Conservation (phyloP, 306 rosid genomes). For the Trifolium subterraneum region DNA sequence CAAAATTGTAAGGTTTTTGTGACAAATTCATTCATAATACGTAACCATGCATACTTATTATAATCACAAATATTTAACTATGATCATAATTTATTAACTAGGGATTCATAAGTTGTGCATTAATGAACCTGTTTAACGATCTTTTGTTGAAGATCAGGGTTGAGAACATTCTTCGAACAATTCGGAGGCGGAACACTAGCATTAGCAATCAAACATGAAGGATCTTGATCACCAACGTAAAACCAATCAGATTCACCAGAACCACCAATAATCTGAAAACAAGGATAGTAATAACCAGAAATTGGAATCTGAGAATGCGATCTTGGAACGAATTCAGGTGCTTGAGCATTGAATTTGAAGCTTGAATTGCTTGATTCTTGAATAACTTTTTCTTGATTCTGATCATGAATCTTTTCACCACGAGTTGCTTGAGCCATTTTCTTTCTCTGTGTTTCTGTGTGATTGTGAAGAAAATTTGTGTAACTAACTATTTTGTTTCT, state of each 20-base stretch:
- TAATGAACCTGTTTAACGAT: constrained; percentile 75
- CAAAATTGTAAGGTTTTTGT: background rate
- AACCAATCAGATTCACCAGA: constrained; percentile 75
- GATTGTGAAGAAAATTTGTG: constrained; percentile 16
- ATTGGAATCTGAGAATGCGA: constrained; percentile 71
- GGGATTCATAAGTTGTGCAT: background rate
- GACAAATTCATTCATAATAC: background rate
- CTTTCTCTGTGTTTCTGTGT: background rate
- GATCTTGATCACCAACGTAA: constrained; percentile 74
- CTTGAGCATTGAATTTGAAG: constrained; percentile 90
- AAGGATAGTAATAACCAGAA: constrained; percentile 80
- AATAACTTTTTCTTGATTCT: constrained; percentile 36
- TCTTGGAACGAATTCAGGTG: constrained; percentile 95
- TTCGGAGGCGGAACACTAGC: constrained; percentile 47
- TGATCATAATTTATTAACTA: background rate
- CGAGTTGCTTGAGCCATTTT: constrained; percentile 65
- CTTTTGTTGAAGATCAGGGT: constrained; percentile 78
- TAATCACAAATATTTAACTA: too few species aligned
- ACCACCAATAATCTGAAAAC: constrained; percentile 75
- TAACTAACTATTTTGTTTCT: constrained; percentile 25
- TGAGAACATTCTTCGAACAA: constrained; percentile 58
- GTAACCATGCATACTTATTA: too few species aligned
- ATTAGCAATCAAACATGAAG: constrained; percentile 60
- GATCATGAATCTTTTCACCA: constrained; percentile 48
- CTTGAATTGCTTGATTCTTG: constrained; percentile 44